Evolutionary conservation across 352 stramenopile genomes (phyloP).

Genomic region (Globisporangium yorkense): DNA sequence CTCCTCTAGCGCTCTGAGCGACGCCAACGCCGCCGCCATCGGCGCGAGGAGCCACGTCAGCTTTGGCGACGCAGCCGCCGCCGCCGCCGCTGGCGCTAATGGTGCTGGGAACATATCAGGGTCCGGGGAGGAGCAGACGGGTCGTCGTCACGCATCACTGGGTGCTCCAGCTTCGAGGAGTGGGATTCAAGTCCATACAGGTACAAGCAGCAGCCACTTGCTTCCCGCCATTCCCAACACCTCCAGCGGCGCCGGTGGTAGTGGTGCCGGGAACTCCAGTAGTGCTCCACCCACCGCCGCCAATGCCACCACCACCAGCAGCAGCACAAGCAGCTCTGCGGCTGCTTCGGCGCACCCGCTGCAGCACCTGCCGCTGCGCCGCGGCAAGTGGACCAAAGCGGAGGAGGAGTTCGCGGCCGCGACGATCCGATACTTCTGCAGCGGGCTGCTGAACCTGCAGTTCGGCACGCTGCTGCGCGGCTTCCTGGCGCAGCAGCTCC

Average conservation of each 20-base stretch:
- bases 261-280: background rate
- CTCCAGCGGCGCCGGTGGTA: too few species aligned
- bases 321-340: background rate
- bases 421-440: slow-evolving; percentile 67
- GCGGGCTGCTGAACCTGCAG: slow-evolving; percentile 55
- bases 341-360: background rate
- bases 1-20: too few species aligned
- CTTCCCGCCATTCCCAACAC: too few species aligned
- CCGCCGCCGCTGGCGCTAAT: background rate
- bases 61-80: background rate
- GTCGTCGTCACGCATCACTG: background rate
- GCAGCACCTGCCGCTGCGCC: slow-evolving; percentile 25
- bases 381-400: slow-evolving; percentile 66
- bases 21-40: too few species aligned
- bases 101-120: background rate
- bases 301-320: background rate
- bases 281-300: background rate
- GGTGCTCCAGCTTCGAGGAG: background rate
- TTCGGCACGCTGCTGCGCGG: slow-evolving; percentile 70
- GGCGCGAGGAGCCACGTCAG: background rate
- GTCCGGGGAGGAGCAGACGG: background rate
- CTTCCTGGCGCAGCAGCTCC: slow-evolving; percentile 60
- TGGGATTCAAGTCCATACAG: slow-evolving; percentile 1
- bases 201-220: background rate
- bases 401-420: slow-evolving; percentile 62